Percentiles rank a stretch among this genome's conserved stretches.
Conservation (phyloP, 306 rosid genomes). For the Glycyrrhiza uralensis region DNA sequence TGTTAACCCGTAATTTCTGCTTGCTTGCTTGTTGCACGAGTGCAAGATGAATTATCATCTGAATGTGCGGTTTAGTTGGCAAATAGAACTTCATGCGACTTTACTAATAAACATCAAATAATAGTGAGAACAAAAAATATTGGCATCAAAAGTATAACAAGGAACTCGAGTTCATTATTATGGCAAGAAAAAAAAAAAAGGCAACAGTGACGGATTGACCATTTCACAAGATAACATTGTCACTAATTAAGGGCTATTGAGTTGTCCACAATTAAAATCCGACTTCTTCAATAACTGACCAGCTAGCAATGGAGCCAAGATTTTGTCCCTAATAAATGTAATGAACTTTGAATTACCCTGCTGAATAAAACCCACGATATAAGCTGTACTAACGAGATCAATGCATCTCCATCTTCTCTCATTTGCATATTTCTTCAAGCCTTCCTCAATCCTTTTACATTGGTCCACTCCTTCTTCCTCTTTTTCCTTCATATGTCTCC, state of each 20-base stretch:
- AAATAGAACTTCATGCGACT: too few relatives aligned
- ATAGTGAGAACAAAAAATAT: too few relatives aligned
- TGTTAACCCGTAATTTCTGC: too few relatives aligned
- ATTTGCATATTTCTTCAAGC: conserved; percentile 53
- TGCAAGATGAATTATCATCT: too few relatives aligned
- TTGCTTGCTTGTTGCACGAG: too few relatives aligned
- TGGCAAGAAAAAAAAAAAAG: background rate
- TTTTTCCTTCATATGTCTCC: background rate
- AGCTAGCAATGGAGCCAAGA: conserved; percentile 38
- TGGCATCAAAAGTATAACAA: conserved; percentile 39
- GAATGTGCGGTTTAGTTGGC: too few relatives aligned
- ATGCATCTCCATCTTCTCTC: conserved; percentile 74
- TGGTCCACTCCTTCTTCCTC: conserved; percentile 23
- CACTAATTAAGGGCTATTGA: conserved; percentile 12
- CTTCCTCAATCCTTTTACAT: conserved; percentile 39
- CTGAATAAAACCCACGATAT: conserved; percentile 45
- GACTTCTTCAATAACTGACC: conserved; percentile 21
- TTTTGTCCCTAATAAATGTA: conserved; percentile 46
- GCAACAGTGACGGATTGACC: background rate
- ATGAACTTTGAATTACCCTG: conserved; percentile 33
- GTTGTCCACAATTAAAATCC: conserved; percentile 59
- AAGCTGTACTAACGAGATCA: conserved; percentile 38
- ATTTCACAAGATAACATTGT: background rate
- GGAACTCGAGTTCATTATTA: background rate
- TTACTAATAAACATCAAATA: background rate